These are phyloP conservation scores for Aristolochia fimbriata DNA, from an alignment of 164 flowering plant genomes.

Conservation along the genomic window DNA sequence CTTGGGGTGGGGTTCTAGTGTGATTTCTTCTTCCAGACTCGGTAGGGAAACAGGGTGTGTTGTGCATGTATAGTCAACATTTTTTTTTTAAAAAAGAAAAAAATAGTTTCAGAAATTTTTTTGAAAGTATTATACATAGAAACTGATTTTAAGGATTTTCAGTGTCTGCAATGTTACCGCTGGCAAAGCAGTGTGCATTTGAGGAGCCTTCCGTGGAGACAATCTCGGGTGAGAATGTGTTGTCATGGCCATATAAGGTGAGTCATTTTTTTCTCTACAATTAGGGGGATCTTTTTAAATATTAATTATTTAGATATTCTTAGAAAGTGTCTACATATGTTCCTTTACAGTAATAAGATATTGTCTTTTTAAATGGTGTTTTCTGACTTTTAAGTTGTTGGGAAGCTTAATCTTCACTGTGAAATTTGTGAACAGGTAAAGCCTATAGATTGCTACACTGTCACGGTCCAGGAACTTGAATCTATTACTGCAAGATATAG, in stretches of 20 bases:
- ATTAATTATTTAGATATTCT: too few species aligned
- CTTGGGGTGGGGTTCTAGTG: too few species aligned
- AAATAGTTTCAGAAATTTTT: too few species aligned
- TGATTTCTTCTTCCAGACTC: too few species aligned
- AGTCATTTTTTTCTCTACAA: constrained; percentile 13
- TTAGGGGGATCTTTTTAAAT: not conserved
- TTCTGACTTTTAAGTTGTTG: too few species aligned
- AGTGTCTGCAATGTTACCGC: constrained; percentile 97
- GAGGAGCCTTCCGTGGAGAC: constrained; percentile 94
- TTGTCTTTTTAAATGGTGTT: too few species aligned
- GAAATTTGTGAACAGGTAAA: constrained; percentile 51
- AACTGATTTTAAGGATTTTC: constrained; percentile 3
- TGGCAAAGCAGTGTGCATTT: constrained; percentile 98
- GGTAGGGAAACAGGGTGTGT: too few species aligned
- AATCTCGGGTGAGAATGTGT: constrained; percentile 80
- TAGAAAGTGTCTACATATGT: too few species aligned
- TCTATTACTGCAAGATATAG: constrained; percentile 57
- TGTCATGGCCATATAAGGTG: constrained; percentile 98
- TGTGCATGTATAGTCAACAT: too few species aligned
- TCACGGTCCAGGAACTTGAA: constrained; percentile 67
- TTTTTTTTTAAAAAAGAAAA: too few species aligned
- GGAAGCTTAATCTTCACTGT: constrained; percentile 1
- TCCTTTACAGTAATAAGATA: too few species aligned
- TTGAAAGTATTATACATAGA: too few species aligned
- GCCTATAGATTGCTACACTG: constrained; percentile 69